Base-by-base conservation (phyloP, 164 flowering plant genomes). In the Chimonanthus salicifolius region DNA sequence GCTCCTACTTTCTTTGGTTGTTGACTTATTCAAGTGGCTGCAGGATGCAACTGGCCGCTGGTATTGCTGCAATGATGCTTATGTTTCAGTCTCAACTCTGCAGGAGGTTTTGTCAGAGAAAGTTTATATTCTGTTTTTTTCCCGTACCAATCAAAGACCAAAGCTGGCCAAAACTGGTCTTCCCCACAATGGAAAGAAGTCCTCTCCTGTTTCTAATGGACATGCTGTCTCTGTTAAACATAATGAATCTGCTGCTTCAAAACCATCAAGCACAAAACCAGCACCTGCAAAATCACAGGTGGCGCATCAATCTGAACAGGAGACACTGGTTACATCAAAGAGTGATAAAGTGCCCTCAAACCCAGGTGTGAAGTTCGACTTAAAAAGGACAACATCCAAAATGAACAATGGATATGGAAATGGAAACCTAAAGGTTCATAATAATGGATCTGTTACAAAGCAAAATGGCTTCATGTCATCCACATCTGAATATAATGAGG, bases 11-110 rank as follows among this genome's bases (percentile, higher is more conserved):
- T 33, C 33, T 33, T 33, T 33, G 33, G 33, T 33, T 50, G 48
- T 69, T 65, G 33, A 51, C 47, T 69, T 62, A 66, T 62, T 48
- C 6, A 64, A 7, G 64, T 74, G 9, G 75, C 43, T 75, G 49
- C 85, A 95, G 99, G 97, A 96, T 84, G 86, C 94, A 7, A 74
- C 80, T 72, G 98, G 90, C 46, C 84, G 88, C 76, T 96, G 99
- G 99, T 96, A 86, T 76, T 88, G 99, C 87, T 96, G 99, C 87
- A 91, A 96, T 81, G 99, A 96, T 84, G 77, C 94, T 20, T 80
- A 69, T 82, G 97, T 96, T 75, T 75, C 91, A 49, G 79, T 82
- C 54, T 82, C 97, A 74, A 87, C 87, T n/a, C 74, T 88, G 73
- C 85, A 90, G 78, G 91, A 89, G 72, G 99, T 96, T 72, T 85